Base-by-base conservation (phyloP, 2,329 filamentous ascomycete genomes). In the Calonectria pauciramosa region DNA sequence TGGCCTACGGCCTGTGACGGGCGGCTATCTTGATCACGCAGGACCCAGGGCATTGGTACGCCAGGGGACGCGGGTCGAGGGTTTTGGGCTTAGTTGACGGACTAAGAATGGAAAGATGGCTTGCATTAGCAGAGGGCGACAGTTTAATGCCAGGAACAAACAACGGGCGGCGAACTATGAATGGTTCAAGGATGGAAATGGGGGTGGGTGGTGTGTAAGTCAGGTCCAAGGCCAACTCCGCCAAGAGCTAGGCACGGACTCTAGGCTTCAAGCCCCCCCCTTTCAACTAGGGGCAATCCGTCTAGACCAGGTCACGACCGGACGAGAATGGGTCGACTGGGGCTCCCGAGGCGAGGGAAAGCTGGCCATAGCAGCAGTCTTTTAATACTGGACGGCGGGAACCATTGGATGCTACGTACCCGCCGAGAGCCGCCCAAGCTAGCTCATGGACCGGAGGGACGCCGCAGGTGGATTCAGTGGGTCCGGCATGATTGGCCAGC, bases 381-480 rank as follows among this genome's bases (percentile, higher is more conserved):
- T 54, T 70, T 70, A 63, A 70, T 63, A 26, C 41, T 49, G 23
- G 34, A n/a, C 8, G 9, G 18, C 18, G 20, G 14, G 59, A 63
- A 70, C 63, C n/a, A 72, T 74, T 77, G 75, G 75, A 68, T 52
- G 67, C 38, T 51, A 51, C 52, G 32, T 38, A 65, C 56, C 54
- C 34, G 32, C n/a, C 13, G 16, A 60, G 60, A 73, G 67, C 60
- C 71, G 71, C 71, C 71, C 71, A 44, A 44, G 30, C 23, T 38
- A 66, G 36, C 38, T n/a, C 28, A 41, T 54, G 23, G 13, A 28
- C 56, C 47, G 41, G 18, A 10, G 41, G 41, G 38, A 18, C 34
- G 73, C 76, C 77, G 71, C 77, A 80, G 77, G 75, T 75, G 56
- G 74, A 49, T 64, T 64, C 47, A 56, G 78, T 80, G 78, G 80